These are phyloP conservation scores for Mycogone perniciosa DNA, from an alignment of 2,329 filamentous ascomycete species.

Conservation along the genomic window DNA sequence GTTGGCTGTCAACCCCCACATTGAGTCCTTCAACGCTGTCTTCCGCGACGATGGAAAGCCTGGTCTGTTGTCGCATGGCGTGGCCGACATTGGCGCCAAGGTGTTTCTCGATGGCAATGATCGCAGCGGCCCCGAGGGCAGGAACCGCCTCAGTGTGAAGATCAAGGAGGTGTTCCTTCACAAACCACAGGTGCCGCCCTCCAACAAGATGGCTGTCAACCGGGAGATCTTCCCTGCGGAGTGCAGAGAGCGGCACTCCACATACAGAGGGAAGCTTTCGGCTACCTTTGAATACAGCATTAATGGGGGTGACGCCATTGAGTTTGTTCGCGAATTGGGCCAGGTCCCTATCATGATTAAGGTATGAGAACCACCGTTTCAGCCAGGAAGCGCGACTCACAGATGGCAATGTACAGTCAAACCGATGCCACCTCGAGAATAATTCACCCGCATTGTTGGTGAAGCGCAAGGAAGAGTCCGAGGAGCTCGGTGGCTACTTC, in stretches of 20 bases:
- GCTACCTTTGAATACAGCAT: slow-evolving; percentile 79
- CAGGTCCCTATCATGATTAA: slow-evolving; percentile 90
- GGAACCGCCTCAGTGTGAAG: slow-evolving; percentile 71
- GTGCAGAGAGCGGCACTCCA: slow-evolving; percentile 86
- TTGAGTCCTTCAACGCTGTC: slow-evolving; percentile 91
- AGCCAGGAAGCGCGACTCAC: neutral
- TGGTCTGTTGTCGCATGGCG: slow-evolving; percentile 59
- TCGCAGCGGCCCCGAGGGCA: slow-evolving; percentile 48
- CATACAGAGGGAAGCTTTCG: slow-evolving; percentile 81
- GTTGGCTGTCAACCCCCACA: slow-evolving; percentile 81
- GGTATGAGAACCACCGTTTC: slow-evolving; percentile 40
- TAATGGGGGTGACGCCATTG: slow-evolving; percentile 78
- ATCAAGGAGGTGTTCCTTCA: slow-evolving; percentile 78
- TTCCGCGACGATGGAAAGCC: slow-evolving; percentile 62
- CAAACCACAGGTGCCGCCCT: slow-evolving; percentile 69
- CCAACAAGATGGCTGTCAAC: slow-evolving; percentile 78
- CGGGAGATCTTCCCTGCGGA: slow-evolving; percentile 86
- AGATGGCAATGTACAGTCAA: slow-evolving; percentile 52
- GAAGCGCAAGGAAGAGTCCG: slow-evolving; percentile 84
- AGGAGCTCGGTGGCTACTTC: slow-evolving; percentile 95
- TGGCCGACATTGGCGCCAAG: slow-evolving; percentile 87
- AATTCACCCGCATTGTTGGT: slow-evolving; percentile 79
- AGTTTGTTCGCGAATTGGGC: slow-evolving; percentile 79
- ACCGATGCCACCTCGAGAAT: slow-evolving; percentile 82
- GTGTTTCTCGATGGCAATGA: slow-evolving; percentile 78